These are phyloP conservation scores for Moesziomyces sp. DNA, from an alignment of 1,284 basidiomycete genomes.

Conservation along the genomic window DNA sequence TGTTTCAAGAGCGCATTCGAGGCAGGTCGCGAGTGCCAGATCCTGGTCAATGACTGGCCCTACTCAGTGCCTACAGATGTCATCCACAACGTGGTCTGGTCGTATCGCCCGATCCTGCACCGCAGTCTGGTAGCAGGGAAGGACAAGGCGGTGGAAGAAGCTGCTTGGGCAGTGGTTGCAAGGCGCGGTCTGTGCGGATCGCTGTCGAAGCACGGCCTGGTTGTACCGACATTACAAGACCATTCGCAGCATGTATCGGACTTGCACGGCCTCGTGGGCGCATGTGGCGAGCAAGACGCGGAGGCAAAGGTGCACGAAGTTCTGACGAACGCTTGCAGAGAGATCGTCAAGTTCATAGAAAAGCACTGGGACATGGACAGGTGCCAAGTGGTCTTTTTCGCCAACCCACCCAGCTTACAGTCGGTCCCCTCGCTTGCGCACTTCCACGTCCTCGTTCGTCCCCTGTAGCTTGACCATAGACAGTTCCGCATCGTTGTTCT, in stretches of 20 bases:
- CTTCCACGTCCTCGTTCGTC: constrained; percentile 28
- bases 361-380: constrained; percentile 11
- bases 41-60: constrained; percentile 36
- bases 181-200: constrained; percentile 30
- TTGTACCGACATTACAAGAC: constrained; percentile 2
- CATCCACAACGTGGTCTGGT: constrained; percentile 27
- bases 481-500: background rate
- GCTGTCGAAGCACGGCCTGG: background rate
- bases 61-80: constrained; percentile 18
- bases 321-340: background rate
- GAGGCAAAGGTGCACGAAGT: background rate
- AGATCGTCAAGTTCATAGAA: constrained; percentile 13
- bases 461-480: background rate
- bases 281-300: background rate
- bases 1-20: constrained; percentile 17
- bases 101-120: constrained; percentile 18
- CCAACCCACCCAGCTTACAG: constrained; percentile 38
- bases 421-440: constrained; percentile 28
- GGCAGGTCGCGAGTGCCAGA: constrained; percentile 15
- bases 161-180: constrained; percentile 13
- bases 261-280: background rate
- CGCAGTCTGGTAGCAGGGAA: background rate
- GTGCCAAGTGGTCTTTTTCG: constrained; percentile 25
- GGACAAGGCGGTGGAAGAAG: background rate
- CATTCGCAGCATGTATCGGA: constrained; percentile 10